Base-by-base conservation (phyloP, 208 protist genomes). In the Wallacemonas sp. region DNA sequence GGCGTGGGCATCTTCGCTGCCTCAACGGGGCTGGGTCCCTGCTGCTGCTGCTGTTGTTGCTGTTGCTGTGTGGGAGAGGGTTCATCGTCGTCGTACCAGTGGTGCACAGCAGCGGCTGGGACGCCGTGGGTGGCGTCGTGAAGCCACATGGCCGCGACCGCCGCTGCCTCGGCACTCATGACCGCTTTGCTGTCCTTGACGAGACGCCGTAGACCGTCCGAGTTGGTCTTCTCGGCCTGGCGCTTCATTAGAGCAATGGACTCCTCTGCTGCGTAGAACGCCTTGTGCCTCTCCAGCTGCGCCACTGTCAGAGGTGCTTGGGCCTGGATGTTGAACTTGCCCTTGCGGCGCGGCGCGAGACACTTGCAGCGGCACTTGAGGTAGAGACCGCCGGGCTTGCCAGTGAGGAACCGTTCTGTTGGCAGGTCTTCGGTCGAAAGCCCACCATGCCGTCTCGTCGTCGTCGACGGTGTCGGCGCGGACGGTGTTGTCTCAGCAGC, bases 151-250 rank as follows among this genome's bases (percentile, higher is more conserved):
- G 57, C 52, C 1, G 52, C 60, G 27, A 39, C 47, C 3, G 71
- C 46, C 0, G 65, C 65, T 8, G 60, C 71, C 60, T 76, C 71
- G 6, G 1, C 47, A 46, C 58, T 64, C 61, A 64, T 78, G 54
- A 73, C 71, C 17, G 17, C 49, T 44, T 56, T 48, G 61, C 64
- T 78, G 39, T 68, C 68, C 62, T 73, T 68, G 24, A 74, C 41
- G 54, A 70, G 74, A 27, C 72, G 68, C 17, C 65, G 61, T 49
- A 80, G 32, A 21, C 44, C 46, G 3, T 38, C 41, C n/a, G 61
- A 17, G 36, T 66, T 52, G 8, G 44, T 44, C 26, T 21, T 38
- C 16, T 56, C 16, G 11, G 61, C 61, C 4, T 14, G 2, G 27
- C 11, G 16, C 46, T 66, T 66, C 33, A 26, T 29, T 6, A 14